A percentile compares a stretch with the other conserved stretches of the same genome.
Evolutionary conservation across 331 rosid genomes (phyloP).

Genomic region (Erythrophleum ivorense): DNA sequence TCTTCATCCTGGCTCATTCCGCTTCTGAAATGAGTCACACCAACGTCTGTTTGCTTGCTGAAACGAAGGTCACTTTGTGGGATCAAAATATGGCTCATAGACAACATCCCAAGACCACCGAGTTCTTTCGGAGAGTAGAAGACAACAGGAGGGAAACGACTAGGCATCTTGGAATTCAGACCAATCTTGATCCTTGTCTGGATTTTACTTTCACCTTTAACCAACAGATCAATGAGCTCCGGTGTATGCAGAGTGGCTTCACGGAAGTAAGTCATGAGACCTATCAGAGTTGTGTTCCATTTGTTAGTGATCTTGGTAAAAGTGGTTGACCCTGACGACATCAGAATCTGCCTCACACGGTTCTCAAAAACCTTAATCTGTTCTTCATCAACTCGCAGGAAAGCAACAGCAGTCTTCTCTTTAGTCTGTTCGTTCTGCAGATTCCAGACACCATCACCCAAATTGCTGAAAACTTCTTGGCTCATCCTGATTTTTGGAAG

Average conservation of each 20-base stretch:
- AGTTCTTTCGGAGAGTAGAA: slow-evolving; percentile 98
- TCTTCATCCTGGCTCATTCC: slow-evolving; percentile 99
- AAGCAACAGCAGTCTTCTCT: slow-evolving; percentile 98
- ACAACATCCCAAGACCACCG: slow-evolving; percentile 99
- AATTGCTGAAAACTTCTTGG: slow-evolving; percentile 96
- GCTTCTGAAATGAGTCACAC: slow-evolving; percentile 97
- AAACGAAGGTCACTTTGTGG: slow-evolving; percentile 97
- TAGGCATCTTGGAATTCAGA: slow-evolving; percentile 98
- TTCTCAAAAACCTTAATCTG: slow-evolving; percentile 99
- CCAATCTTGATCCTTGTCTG: slow-evolving; percentile 99
- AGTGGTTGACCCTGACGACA: slow-evolving; percentile 99
- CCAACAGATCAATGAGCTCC: slow-evolving; percentile 92
- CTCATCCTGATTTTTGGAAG: slow-evolving; percentile 98
- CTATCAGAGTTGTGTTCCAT: slow-evolving; percentile 98
- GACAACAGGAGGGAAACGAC: slow-evolving; percentile 98
- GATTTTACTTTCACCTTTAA: slow-evolving; percentile 94
- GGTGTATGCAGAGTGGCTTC: slow-evolving; percentile 99
- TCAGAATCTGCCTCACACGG: slow-evolving; percentile 98
- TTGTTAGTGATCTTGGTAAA: slow-evolving; percentile 96
- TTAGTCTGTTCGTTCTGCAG: slow-evolving; percentile 95
- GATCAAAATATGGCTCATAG: slow-evolving; percentile 98
- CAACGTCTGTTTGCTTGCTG: slow-evolving; percentile 99
- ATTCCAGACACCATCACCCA: slow-evolving; percentile 97
- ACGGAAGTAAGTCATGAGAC: slow-evolving; percentile 98
- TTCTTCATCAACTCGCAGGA: slow-evolving; percentile 95